Percentiles rank a stretch among this genome's conserved stretches.
Evolutionary conservation across 176 grass and related monocot genomes (phyloP).

Genomic region (Eleusine coracana): DNA sequence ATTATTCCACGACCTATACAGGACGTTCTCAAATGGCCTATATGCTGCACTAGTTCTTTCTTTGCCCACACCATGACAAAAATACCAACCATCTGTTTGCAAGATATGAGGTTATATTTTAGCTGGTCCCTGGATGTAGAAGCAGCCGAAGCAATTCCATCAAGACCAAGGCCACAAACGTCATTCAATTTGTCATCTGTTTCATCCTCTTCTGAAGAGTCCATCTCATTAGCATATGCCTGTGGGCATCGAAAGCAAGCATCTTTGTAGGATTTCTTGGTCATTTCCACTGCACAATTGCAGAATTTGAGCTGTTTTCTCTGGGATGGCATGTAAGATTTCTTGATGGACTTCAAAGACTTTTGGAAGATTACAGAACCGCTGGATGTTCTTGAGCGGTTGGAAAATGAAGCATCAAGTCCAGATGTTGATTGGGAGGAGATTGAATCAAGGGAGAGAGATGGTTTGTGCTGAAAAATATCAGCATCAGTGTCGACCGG

Average conservation of each 20-base stretch:
- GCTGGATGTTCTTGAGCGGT: conserved; percentile 54
- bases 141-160: conserved; percentile 40
- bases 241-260: conserved; percentile 80
- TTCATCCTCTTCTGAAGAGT: conserved; percentile 83
- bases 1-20: conserved; percentile 85
- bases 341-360: conserved; percentile 76
- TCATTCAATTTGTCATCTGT: conserved; percentile 60
- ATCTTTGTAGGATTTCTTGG: conserved; percentile 78
- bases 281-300: conserved; percentile 77
- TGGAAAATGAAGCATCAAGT: conserved; percentile 55
- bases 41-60: conserved; percentile 68
- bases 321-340: conserved; percentile 70
- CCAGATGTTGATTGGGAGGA: conserved; percentile 46
- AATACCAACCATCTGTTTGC: conserved; percentile 97
- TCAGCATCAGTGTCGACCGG: conserved; percentile 45
- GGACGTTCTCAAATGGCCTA: conserved; percentile 80
- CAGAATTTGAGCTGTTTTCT: conserved; percentile 73
- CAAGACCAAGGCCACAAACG: conserved; percentile 41
- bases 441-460: conserved; percentile 50
- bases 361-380: conserved; percentile 86
- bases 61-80: conserved; percentile 88
- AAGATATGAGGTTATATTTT: conserved; percentile 83
- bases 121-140: conserved; percentile 59
- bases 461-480: conserved; percentile 52
- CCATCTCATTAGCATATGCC: conserved; percentile 64